Base-by-base conservation (phyloP, 1,139 yeast genomes). In the Yamadazyma spencermartinsiae region DNA sequence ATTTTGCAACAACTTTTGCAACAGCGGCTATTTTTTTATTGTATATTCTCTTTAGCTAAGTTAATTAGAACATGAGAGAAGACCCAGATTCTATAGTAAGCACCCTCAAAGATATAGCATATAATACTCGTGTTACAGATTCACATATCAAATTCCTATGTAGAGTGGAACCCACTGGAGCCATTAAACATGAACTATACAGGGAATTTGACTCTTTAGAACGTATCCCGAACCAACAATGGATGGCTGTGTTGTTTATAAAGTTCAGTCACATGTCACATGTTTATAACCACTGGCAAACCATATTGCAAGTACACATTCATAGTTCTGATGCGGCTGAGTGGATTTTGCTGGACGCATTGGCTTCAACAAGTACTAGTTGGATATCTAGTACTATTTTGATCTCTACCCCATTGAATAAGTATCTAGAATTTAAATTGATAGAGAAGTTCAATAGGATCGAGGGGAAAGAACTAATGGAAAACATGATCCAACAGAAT, bases 341-440 rank as follows among this genome's bases (percentile, higher is more conserved):
- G 6, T 25, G 27, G 7, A 15, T 37, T 5, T 38, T 48, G 27
- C 17, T 29, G n/a, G 46, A 41, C 31, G 16, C 37, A 20, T 38
- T 48, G 24, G 12, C 18, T 4, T 36, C 29, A 9, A 34, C 45
- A 2, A 17, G 19, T n/a, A 39, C 46, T 3, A 40, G 45, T 31
- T 48, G 52, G 52, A 39, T 46, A 30, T 40, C 48, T 3, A 43
- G 51, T 31, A 24, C 29, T 11, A 19, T 46, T 11, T 30, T 46
- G 3, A 3, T 42, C 4, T 10, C 15, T 13, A 12, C 12, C 7
- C 15, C 15, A 4, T 26, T 12, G 29, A 26, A 26, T 13, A 13
- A 26, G 7, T 6, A 26, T 11, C 17, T 26, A 5, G 9, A 26
- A 13, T 26, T 14, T 13, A 11, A 8, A 4, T 9, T 26, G 29